phyloP scores from a whole-genome alignment of 2,329 filamentous ascomycete genomes.

The Leptodontidium sp. region DNA sequence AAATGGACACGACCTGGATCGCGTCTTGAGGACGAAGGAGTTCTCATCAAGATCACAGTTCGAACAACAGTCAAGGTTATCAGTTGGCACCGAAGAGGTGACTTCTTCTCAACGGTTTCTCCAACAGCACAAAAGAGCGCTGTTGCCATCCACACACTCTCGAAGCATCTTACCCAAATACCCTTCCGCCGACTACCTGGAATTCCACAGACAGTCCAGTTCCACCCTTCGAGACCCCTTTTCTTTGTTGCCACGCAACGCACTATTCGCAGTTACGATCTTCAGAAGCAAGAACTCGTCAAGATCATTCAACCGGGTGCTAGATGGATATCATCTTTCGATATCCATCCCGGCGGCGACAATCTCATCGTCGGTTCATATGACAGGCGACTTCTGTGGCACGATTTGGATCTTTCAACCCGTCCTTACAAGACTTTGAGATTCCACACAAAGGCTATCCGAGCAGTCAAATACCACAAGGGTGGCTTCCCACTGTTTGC shows the following conservation, averaged over 20 bases:
- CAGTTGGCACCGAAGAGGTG: constrained; percentile 91
- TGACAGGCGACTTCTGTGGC: constrained; percentile 93
- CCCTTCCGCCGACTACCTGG: constrained; percentile 84
- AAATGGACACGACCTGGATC: constrained; percentile 84
- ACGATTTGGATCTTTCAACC: constrained; percentile 90
- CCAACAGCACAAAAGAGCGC: constrained; percentile 80
- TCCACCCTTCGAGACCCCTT: constrained; percentile 91
- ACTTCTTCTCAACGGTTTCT: constrained; percentile 93
- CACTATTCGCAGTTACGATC: constrained; percentile 91
- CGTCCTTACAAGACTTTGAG: constrained; percentile 96
- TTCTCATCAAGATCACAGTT: constrained; percentile 82
- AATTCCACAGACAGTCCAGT: constrained; percentile 85
- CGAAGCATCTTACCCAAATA: constrained; percentile 92
- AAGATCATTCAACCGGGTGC: constrained; percentile 94
- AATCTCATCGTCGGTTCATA: constrained; percentile 96
- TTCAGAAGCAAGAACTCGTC: constrained; percentile 88
- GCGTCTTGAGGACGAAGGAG: constrained; percentile 77
- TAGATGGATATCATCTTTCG: constrained; percentile 92
- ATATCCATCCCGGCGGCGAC: constrained; percentile 91
- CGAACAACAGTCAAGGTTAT: constrained; percentile 85
- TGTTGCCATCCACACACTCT: constrained; percentile 93
- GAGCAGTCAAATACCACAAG: constrained; percentile 87
- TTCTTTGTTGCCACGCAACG: constrained; percentile 97
- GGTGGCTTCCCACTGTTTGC: constrained; percentile 85
- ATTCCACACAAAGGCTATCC: constrained; percentile 92